A percentile compares a stretch with the other conserved stretches of the same genome.
Evolutionary conservation across 352 stramenopile genomes (phyloP).

Genomic region (Pythium biforme): DNA sequence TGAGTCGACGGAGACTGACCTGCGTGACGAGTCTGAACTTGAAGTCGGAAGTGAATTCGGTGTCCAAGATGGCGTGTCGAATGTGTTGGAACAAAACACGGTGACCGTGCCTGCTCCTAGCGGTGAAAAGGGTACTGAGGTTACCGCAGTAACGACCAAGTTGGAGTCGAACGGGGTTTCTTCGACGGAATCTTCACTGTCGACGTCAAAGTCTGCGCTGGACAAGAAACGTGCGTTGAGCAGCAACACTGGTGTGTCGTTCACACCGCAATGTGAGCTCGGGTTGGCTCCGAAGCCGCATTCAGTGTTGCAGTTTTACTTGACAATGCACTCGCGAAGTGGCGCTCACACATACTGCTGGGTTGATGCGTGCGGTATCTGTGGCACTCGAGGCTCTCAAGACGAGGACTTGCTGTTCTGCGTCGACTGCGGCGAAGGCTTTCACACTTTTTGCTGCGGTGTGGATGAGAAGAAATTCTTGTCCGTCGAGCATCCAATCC

Average conservation of each 20-base stretch:
- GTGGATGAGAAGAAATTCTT: slow-evolving; percentile 36
- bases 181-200: neutral
- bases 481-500: slow-evolving; percentile 45
- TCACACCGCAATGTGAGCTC: slow-evolving; percentile 67
- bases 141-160: neutral
- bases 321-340: slow-evolving; percentile 69
- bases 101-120: neutral
- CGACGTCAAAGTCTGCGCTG: slow-evolving; percentile 23
- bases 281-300: slow-evolving; percentile 43
- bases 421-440: slow-evolving; percentile 94
- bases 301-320: slow-evolving; percentile 68
- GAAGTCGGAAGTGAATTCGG: neutral
- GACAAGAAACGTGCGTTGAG: slow-evolving; percentile 10
- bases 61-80: neutral
- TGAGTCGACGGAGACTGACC: slow-evolving; percentile 14
- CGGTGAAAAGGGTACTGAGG: neutral
- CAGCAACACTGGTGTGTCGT: neutral
- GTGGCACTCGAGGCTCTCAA: slow-evolving; percentile 77
- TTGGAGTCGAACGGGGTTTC: neutral
- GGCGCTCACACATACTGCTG: slow-evolving; percentile 88
- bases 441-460: slow-evolving; percentile 92
- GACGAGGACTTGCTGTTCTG: slow-evolving; percentile 91
- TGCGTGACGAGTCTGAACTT: neutral
- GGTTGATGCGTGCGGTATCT: slow-evolving; percentile 92
- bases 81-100: neutral